These are phyloP conservation scores for Hymenoscyphus repandus DNA, from an alignment of 2,329 filamentous ascomycete genomes.

Conservation along the genomic window DNA sequence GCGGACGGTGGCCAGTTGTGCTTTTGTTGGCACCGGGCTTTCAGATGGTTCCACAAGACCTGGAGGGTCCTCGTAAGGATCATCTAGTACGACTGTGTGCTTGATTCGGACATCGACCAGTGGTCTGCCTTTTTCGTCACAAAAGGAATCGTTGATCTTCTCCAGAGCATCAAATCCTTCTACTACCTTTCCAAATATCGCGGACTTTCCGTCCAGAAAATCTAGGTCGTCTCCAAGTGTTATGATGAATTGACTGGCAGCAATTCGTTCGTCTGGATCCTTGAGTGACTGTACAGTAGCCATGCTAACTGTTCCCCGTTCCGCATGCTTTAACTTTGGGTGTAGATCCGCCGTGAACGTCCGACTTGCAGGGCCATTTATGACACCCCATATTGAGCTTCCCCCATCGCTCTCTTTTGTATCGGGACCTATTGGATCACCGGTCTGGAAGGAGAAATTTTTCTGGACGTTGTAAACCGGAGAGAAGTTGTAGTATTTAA, in stretches of 20 bases:
- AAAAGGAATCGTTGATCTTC: conserved; percentile 85
- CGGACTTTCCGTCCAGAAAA: conserved; percentile 87
- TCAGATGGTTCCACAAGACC: conserved; percentile 71
- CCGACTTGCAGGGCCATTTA: conserved; percentile 65
- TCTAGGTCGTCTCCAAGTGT: conserved; percentile 87
- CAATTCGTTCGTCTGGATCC: conserved; percentile 76
- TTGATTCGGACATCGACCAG: conserved; percentile 92
- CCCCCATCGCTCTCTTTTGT: conserved; percentile 85
- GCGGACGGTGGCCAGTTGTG: conserved; percentile 83
- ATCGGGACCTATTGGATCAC: conserved; percentile 85
- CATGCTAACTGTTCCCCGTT: conserved; percentile 94
- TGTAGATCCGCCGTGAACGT: conserved; percentile 82
- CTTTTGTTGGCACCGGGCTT: conserved; percentile 76
- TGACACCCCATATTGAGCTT: conserved; percentile 82
- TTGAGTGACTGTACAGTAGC: conserved; percentile 74
- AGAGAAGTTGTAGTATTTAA: conserved; percentile 98
- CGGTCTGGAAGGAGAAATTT: conserved; percentile 93
- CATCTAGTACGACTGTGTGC: conserved; percentile 87
- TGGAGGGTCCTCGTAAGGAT: conserved; percentile 79
- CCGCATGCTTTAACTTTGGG: conserved; percentile 80
- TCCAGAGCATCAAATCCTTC: conserved; percentile 93
- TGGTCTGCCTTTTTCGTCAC: conserved; percentile 79
- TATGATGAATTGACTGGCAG: conserved; percentile 89
- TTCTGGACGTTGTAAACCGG: conserved; percentile 90
- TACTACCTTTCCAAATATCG: conserved; percentile 90